Conservation (phyloP, 108 stramenopile genomes). For the Conticribra guillardii region DNA sequence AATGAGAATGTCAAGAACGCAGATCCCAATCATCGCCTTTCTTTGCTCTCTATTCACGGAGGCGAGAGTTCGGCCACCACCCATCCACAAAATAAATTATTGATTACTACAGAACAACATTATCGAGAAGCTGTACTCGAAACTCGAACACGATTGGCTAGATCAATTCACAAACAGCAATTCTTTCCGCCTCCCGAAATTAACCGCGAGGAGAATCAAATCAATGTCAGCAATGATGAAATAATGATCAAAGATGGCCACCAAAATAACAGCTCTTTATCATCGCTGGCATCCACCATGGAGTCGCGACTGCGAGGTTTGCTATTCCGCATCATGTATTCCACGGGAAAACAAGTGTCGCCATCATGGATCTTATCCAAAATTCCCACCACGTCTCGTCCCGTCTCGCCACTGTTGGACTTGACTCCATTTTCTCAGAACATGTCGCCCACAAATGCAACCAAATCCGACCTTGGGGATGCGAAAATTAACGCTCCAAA, state of each 20-base stretch:
- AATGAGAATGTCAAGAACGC: conserved; percentile 6
- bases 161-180: conserved; percentile 10
- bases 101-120: neutral
- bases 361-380: conserved; percentile 31
- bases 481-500: neutral
- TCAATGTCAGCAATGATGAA: neutral
- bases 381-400: conserved; percentile 1
- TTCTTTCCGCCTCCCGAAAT: neutral
- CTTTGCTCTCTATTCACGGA: conserved; percentile 37
- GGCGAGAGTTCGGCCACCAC: neutral
- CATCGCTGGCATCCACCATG: neutral
- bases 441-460: no score
- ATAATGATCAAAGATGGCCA: neutral
- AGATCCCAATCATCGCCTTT: neutral
- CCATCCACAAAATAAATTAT: neutral
- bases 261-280: neutral
- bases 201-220: neutral
- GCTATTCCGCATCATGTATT: conserved; percentile 1
- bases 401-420: conserved; percentile 11
- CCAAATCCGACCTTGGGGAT: neutral
- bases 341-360: conserved; percentile 10
- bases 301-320: conserved; percentile 29
- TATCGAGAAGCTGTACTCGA: conserved; percentile 4
- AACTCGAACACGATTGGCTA: conserved; percentile 24
- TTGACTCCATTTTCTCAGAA: conserved; percentile 24